These are phyloP conservation scores for Lycium barbarum DNA, from an alignment of 257 asterid genomes.

Conservation along the genomic window DNA sequence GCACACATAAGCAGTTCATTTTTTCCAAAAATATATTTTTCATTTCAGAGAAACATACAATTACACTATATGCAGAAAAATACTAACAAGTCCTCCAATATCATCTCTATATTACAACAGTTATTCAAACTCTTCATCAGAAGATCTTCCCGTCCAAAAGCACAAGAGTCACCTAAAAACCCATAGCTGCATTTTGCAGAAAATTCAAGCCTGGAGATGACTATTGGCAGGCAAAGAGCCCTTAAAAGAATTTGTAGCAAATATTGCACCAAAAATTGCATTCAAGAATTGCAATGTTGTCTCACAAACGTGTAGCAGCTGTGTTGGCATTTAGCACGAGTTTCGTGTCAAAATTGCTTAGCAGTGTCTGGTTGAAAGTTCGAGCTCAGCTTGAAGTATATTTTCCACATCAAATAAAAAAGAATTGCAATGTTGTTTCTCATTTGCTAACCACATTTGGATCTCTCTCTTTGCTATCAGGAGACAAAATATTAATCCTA, in stretches of 20 bases:
- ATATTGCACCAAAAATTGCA: constrained; percentile 6
- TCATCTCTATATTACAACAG: not conserved
- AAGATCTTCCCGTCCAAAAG: not conserved
- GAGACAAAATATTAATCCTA: constrained; percentile 18
- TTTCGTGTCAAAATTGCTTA: constrained; percentile 17
- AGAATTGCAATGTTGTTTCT: not conserved
- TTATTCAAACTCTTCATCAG: not conserved
- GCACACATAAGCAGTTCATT: constrained; percentile 13
- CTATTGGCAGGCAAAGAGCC: not conserved
- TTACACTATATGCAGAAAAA: constrained; percentile 7
- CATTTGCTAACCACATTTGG: constrained; percentile 22
- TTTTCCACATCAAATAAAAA: not conserved
- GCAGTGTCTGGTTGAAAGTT: not conserved
- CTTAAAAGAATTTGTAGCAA: not conserved
- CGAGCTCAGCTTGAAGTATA: constrained; percentile 6
- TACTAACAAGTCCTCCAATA: not conserved
- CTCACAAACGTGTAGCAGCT: constrained; percentile 24
- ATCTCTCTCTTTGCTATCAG: constrained; percentile 22
- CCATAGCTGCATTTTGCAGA: constrained; percentile 9
- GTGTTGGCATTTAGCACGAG: constrained; percentile 17
- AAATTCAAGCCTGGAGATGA: constrained; percentile 19
- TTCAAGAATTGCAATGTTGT: constrained; percentile 25
- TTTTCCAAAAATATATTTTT: not conserved
- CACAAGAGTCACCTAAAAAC: not conserved
- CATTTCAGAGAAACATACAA: constrained; percentile 15